Percentiles rank a stretch among this genome's conserved stretches.
Conservation (phyloP, 176 grass and related monocot species). For the Themeda triandra region DNA sequence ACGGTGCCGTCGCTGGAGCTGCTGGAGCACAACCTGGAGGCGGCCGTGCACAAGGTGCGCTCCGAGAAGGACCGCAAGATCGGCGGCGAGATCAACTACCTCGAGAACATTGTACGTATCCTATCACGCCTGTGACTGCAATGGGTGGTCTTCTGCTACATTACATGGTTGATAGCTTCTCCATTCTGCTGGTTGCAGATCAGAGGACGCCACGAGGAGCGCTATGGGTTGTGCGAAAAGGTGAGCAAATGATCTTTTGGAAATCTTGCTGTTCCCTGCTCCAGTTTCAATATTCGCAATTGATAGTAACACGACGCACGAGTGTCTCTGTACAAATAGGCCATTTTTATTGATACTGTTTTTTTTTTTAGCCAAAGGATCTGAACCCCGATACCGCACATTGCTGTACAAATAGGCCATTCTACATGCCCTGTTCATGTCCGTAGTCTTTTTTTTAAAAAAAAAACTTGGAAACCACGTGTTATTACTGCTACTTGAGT, state of each 20-base stretch:
- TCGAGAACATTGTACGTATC: conserved; percentile 55
- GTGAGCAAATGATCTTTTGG: conserved; percentile 15
- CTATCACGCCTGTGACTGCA: not conserved
- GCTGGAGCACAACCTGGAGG: conserved; percentile 79
- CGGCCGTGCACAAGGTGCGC: conserved; percentile 68
- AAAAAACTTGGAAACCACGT: not conserved
- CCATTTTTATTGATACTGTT: not conserved
- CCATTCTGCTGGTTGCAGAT: conserved; percentile 45
- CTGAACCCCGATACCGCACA: not conserved
- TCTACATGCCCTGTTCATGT: not conserved
- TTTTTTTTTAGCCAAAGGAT: not conserved
- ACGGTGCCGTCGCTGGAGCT: conserved; percentile 64
- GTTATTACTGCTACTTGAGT: not conserved
- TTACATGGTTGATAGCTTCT: not conserved
- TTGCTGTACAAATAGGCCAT: too few species aligned
- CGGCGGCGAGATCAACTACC: conserved; percentile 59
- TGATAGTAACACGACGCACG: not conserved
- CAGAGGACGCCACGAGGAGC: conserved; percentile 63
- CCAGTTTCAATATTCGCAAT: not conserved
- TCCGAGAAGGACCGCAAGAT: conserved; percentile 85
- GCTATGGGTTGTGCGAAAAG: conserved; percentile 66
- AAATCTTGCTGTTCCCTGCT: not conserved
- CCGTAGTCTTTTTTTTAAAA: too few species aligned
- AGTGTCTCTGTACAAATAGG: not conserved
- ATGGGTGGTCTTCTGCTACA: not conserved